Evolutionary conservation across 768 basidiomycete species (phyloP), one percentile per base, ranked within the genome.

Genomic region (Phanerodontia chrysosporium): DNA sequence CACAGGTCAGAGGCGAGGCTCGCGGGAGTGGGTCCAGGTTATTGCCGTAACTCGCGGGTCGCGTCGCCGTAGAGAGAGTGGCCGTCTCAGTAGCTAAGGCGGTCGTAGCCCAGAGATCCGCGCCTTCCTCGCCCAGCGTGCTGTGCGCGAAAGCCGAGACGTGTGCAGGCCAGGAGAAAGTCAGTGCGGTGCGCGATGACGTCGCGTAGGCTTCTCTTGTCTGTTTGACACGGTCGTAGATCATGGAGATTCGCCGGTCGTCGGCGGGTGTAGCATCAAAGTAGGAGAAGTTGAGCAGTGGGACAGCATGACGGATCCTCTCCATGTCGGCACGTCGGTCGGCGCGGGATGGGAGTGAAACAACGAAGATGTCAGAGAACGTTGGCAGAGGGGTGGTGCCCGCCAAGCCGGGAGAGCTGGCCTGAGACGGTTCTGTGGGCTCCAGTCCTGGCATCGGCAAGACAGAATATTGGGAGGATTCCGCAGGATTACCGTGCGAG

Each of bases 321-420:
- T 86, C 83, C 86, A 89, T 89, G 49, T 82, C 74, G 21, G 67
- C 60, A 14, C 81, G 80, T 25, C 89, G 75, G 60, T 87, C 86
- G 18, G 64, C 64, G 29, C 89, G 80, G 27, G 67, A 71, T 9
- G 81, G 79, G 28, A 89, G 82, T 25, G 85, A 86, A 44, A 90
- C 65, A 0, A 90, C 81, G 62, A 81, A 85, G 53, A 83, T 75
- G 9, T 73, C 64, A 4, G 74, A 71, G 16, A 78, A 73, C 6
- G n/a, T 24, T 30, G 35, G 45, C 30, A 30, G 39, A 12, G 22
- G 3, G 12, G 52, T 16, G 22, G 16, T 14, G 3, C 12, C 29
- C 32, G 55, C 36, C 25, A 55, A 10, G 21, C 27, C 21, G 14
- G 55, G 24, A 22, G 28, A n/a, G 13, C 2, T 14, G 3, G 18